Base-by-base conservation (phyloP, 2,329 filamentous ascomycete genomes). In the Pyrenochaeta sp. region DNA sequence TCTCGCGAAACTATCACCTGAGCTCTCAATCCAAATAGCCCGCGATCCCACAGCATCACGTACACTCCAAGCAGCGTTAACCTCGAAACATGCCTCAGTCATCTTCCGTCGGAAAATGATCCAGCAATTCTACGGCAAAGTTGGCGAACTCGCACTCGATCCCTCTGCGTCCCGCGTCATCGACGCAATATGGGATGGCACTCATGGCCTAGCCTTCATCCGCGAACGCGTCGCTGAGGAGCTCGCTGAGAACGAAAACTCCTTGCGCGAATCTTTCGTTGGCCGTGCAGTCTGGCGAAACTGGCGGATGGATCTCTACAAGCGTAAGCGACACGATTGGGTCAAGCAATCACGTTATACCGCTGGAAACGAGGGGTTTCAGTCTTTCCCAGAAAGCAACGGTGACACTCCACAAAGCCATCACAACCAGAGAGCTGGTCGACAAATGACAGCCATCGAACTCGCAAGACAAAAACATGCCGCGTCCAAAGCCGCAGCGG, bases 261-360 rank as follows among this genome's bases (percentile, higher is more conserved):
- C 78, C 0, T 75, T 91, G 19, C 83, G 89, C n/a, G 87, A 90
- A 56, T 88, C 85, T 1, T 85, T 84, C 36, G 82, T 87, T 24
- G 90, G 90, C 1, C 80, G 89, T 34, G 87, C 86, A 2, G 88
- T 91, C 10, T 91, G 89, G 88, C 83, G 87, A 63, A 91, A 91
- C 69, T 92, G 90, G 89, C 84, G 82, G 36, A 89, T 91, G 85
- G 90, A 92, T 75, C 76, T 90, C 5, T 91, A 89, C 76, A 89
- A 88, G 71, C 81, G 88, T 28, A 80, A 83, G 51, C 80, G 86
- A 40, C 81, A 79, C 5, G 88, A 90, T 54, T 92, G 90, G 90
- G 81, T 88, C 56, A 81, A 80, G 55, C 83, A 86, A 64, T 85
- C 85, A 10, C 88, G 88, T 52, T 75, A 75, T 55, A 79, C 79